Base-by-base conservation (phyloP, 164 flowering plant genomes). In the Magnolia sinica region DNA sequence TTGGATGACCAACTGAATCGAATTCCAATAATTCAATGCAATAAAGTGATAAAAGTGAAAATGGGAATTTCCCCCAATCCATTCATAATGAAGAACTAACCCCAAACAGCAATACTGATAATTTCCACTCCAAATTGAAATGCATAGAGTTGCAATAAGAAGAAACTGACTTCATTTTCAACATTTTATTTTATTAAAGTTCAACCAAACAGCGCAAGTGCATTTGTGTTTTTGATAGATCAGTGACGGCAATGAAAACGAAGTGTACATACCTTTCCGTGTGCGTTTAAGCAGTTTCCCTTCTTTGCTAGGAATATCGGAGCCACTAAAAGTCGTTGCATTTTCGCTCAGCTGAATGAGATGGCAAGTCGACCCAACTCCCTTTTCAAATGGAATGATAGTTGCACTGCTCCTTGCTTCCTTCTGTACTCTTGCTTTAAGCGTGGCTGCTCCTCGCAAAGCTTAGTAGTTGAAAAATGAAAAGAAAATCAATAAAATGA, bases 401-500 rank as follows among this genome's bases (percentile, higher is more conserved):
- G 94, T 73, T 58, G 98, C 93, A 72, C 83, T 92, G 80, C 81
- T 90, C 82, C 86, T 91, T 27, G 82, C 79, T 81, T 96, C 98
- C 78, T 85, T 91, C 8, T 92, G 91, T 49, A 83, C 64, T 80
- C 96, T 90, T 45, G 91, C 81, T 79, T 82, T 89, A 75, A 94
- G 72, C 63, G 91, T 88, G 45, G 94, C 90, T 78, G 89, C 98
- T 80, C 91, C 99, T 81, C 98, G 77, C 86, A 96, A 83, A 74
- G 97, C 97, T 95, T 76, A 19, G 52, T 27, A 58, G 29, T 7
- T 23, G 45, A 59, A 37, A 66, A 11, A 55, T 8, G 61, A 55
- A 24, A 49, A 49, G 5, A 14, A 49, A 29, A 70, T n/a, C 73
- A 70, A 9, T 49, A 9, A n/a, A 68, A 7, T 29, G 7, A 18